These are phyloP conservation scores for Citrus mangshanensis DNA, from an alignment of 345 rosid genomes.

Conservation along the genomic window DNA sequence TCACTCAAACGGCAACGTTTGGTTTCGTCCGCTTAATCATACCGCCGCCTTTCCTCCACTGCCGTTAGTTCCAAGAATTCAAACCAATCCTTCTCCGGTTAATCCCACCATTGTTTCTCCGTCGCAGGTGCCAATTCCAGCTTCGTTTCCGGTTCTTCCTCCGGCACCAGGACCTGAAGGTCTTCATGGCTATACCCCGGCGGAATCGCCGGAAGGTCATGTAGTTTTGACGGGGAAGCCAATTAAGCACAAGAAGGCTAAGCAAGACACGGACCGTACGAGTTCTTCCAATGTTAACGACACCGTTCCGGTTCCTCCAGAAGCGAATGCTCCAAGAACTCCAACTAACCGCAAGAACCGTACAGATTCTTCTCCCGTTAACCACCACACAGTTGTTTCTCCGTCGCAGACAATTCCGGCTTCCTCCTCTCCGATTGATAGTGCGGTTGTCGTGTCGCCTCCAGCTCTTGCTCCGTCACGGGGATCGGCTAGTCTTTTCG, in stretches of 20 bases:
- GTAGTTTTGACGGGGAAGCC: background rate
- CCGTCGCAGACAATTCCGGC: background rate
- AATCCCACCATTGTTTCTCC: background rate
- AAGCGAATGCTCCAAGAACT: background rate
- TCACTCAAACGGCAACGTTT: background rate
- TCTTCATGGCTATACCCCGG: background rate
- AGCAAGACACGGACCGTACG: background rate
- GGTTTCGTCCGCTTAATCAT: background rate
- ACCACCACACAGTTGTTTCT: background rate
- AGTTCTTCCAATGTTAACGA: background rate
- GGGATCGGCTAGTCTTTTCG: background rate
- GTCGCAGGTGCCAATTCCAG: too few relatives aligned
- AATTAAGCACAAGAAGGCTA: background rate
- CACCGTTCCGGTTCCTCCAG: background rate
- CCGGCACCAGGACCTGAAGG: background rate
- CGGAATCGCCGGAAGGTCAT: background rate
- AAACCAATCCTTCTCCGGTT: background rate
- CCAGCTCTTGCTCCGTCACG: background rate
- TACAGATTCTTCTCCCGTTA: background rate
- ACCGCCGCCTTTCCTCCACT: background rate
- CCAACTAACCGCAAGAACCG: background rate
- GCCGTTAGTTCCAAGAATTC: background rate
- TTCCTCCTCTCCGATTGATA: background rate
- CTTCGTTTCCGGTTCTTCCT: background rate
- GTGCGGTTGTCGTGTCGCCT: background rate